Conservation (phyloP, 768 basidiomycete genomes). For the Neoboletus magnificus region DNA sequence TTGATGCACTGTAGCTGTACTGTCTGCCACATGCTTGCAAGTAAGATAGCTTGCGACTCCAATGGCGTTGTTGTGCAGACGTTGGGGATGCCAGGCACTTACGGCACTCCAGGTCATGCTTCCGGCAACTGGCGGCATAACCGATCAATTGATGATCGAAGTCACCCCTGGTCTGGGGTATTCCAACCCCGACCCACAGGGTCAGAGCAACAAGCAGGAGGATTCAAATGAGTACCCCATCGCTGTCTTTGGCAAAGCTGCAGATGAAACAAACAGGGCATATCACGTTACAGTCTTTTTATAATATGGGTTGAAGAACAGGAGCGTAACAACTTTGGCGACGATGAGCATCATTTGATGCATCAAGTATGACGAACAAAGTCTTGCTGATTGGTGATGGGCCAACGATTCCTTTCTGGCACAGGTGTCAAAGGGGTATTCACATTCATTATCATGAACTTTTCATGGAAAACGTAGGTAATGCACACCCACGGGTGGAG, state of each 20-base stretch:
- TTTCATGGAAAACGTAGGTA: background rate
- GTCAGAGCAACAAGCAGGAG: background rate
- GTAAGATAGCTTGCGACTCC: background rate
- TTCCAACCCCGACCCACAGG: background rate
- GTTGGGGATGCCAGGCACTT: too few relatives aligned
- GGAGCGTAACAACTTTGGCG: slow-evolving; percentile 3
- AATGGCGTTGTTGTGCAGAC: too few relatives aligned
- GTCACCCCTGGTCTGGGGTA: background rate
- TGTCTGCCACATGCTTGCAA: too few relatives aligned
- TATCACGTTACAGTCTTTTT: background rate
- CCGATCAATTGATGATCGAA: too few relatives aligned
- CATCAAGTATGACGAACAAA: background rate
- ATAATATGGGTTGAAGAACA: background rate
- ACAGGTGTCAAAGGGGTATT: slow-evolving; percentile 1
- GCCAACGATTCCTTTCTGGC: background rate
- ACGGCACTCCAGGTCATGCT: too few relatives aligned
- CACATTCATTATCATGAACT: slow-evolving; percentile 1
- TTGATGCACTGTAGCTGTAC: background rate
- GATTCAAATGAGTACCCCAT: background rate
- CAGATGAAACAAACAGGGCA: background rate
- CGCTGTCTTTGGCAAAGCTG: background rate
- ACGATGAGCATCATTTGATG: background rate
- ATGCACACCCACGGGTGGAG: slow-evolving; percentile 5
- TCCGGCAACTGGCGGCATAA: too few relatives aligned
- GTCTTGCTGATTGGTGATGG: background rate